phyloP scores from a whole-genome alignment of 768 basidiomycete genomes.

The Leucosporidium yakuticum region DNA sequence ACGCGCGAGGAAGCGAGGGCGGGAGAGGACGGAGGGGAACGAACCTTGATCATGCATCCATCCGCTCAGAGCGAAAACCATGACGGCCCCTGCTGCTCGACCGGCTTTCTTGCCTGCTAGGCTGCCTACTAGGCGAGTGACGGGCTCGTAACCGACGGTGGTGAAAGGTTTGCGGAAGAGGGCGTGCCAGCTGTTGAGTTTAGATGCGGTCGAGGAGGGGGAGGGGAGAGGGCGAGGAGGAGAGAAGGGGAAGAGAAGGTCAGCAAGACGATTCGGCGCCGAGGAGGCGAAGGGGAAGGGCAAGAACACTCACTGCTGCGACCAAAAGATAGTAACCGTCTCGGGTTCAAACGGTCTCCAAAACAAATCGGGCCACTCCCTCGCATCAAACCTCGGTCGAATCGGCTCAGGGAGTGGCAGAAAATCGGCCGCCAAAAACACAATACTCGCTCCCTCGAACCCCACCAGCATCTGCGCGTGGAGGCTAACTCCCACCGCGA shows the following conservation, averaged over 20 bases:
- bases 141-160: slow-evolving; percentile 10
- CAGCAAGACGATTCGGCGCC: background rate
- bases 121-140: background rate
- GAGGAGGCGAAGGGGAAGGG: slow-evolving; percentile 2
- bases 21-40: background rate
- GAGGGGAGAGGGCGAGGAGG: background rate
- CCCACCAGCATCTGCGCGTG: slow-evolving; percentile 26
- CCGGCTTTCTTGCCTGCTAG: slow-evolving; percentile 1
- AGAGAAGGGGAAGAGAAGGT: background rate
- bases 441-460: slow-evolving; percentile 4
- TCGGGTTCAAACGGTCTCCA: slow-evolving; percentile 9
- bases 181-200: too few species aligned
- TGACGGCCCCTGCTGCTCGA: background rate
- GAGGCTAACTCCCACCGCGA: slow-evolving; percentile 15
- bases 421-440: slow-evolving; percentile 1
- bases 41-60: slow-evolving; percentile 32
- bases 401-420: background rate
- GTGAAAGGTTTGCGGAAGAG: slow-evolving; percentile 14
- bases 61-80: slow-evolving; percentile 11
- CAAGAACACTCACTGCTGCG: background rate
- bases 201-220: too few species aligned
- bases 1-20: background rate
- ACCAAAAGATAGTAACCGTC: slow-evolving; percentile 15
- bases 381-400: slow-evolving; percentile 6
- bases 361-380: slow-evolving; percentile 27